These are phyloP conservation scores for Epichloe elymi DNA, from an alignment of 2,329 filamentous ascomycete species.

Conservation along the genomic window DNA sequence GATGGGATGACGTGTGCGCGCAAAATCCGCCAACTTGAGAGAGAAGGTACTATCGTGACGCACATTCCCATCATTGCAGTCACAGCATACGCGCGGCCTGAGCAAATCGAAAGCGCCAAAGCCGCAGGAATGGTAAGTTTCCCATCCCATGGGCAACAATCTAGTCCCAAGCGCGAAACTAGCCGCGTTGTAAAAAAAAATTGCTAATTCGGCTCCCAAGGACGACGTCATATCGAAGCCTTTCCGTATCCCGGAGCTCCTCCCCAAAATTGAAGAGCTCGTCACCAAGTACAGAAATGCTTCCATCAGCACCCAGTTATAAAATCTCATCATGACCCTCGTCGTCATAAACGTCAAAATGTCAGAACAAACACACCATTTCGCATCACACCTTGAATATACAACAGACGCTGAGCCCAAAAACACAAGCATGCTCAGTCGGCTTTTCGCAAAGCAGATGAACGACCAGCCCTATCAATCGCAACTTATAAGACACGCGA, in stretches of 20 bases:
- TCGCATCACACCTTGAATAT: too few species aligned
- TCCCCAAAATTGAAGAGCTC: slow-evolving; percentile 52
- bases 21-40: slow-evolving; percentile 55
- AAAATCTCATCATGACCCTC: too few species aligned
- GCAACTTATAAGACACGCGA: too few species aligned
- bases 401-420: too few species aligned
- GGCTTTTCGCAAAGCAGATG: background rate
- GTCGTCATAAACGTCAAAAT: background rate
- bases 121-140: slow-evolving; percentile 56
- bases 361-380: too few species aligned
- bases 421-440: background rate
- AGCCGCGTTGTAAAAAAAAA: too few species aligned
- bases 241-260: slow-evolving; percentile 59
- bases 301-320: slow-evolving; percentile 12
- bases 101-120: slow-evolving; percentile 60
- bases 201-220: slow-evolving; percentile 18
- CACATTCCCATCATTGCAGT: slow-evolving; percentile 73
- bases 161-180: background rate
- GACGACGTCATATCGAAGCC: slow-evolving; percentile 71
- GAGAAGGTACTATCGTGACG: slow-evolving; percentile 42
- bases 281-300: slow-evolving; percentile 27
- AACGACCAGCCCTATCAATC: background rate
- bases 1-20: slow-evolving; percentile 63
- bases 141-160: too few species aligned
- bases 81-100: slow-evolving; percentile 65